A percentile compares a stretch with the other conserved stretches of the same genome.
phyloP scores from a whole-genome alignment of 148 eudicot genomes.

The Rhododendron simsii region DNA sequence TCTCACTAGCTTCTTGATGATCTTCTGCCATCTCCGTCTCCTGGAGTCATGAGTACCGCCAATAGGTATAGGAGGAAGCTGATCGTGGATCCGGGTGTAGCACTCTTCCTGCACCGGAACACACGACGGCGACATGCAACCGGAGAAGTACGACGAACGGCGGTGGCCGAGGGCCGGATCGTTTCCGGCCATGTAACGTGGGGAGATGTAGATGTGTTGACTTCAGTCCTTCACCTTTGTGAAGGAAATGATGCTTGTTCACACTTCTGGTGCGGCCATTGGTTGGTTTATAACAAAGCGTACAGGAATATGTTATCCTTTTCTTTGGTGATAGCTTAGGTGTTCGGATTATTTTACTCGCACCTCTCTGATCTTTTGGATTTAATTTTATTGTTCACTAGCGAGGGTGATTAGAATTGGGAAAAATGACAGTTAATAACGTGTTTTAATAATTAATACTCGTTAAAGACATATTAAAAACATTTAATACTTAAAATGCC shows the following conservation, averaged over 20 bases:
- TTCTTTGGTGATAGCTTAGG: neutral
- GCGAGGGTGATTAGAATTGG: neutral
- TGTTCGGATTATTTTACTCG: neutral
- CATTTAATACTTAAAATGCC: no score
- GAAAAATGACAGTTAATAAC: no score
- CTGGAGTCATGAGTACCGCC: neutral
- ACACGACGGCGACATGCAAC: conserved; percentile 69
- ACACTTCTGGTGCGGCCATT: neutral
- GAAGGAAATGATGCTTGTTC: neutral
- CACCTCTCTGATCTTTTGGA: neutral
- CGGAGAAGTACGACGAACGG: conserved; percentile 40
- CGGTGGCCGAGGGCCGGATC: neutral
- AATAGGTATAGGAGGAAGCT: neutral
- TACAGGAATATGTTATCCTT: neutral
- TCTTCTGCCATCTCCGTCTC: conserved; percentile 41
- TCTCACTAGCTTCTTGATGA: conserved; percentile 42
- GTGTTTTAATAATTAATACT: no score
- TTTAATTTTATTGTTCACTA: neutral
- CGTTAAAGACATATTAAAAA: no score
- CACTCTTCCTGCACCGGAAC: conserved; percentile 56
- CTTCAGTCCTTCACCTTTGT: neutral
- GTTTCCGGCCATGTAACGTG: conserved; percentile 11
- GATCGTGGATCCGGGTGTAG: conserved; percentile 39
- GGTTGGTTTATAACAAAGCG: neutral
- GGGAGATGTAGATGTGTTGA: neutral